These are phyloP conservation scores for Yamadazyma akitaensis DNA, from an alignment of 805 yeast genomes.

Conservation along the genomic window DNA sequence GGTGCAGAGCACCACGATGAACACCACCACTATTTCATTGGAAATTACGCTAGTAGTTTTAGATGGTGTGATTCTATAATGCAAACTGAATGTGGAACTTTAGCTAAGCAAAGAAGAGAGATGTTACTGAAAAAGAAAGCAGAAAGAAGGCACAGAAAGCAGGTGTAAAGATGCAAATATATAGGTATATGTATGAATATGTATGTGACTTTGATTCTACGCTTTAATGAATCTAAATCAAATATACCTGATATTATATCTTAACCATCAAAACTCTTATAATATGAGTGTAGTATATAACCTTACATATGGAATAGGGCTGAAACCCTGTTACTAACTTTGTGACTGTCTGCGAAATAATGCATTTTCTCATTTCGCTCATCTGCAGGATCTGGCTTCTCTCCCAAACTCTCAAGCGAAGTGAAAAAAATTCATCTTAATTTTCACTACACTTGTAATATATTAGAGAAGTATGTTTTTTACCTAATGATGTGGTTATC, in stretches of 20 bases:
- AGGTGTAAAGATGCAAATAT: not conserved
- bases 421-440: constrained; percentile 13
- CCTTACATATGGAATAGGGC: no score
- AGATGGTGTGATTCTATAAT: constrained; percentile 92
- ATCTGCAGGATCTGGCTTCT: constrained; percentile 7
- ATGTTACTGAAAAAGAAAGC: constrained; percentile 55
- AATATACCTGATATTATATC: no score
- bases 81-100: constrained; percentile 87
- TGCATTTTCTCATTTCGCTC: not conserved
- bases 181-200: not conserved
- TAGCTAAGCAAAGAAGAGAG: constrained; percentile 74
- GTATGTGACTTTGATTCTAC: no score
- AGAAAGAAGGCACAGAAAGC: constrained; percentile 28
- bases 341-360: constrained; percentile 3
- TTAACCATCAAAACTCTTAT: no score
- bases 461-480: constrained; percentile 11
- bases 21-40: constrained; percentile 94
- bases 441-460: constrained; percentile 12
- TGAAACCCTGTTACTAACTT: not conserved
- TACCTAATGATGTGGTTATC: not conserved
- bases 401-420: constrained; percentile 6
- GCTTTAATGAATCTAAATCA: no score
- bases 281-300: no score
- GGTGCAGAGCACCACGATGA: constrained; percentile 98
- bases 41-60: constrained; percentile 91